Conservation (phyloP, 176 grass and related monocot species). For the Thinopyrum elongatum region DNA sequence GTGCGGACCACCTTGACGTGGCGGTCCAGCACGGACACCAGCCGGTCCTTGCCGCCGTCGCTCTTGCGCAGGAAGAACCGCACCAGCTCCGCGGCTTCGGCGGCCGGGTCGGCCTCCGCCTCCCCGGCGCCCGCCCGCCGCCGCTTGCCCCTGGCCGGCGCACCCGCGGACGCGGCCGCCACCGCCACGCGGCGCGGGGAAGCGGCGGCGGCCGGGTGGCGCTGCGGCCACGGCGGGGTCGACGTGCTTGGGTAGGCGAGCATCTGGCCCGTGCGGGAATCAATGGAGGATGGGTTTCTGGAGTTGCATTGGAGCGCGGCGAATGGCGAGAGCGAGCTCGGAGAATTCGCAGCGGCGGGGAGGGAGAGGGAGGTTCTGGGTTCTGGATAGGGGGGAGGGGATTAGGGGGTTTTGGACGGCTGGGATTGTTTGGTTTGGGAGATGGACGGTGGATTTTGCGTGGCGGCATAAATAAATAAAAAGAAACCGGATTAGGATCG, state of each 20-base stretch:
- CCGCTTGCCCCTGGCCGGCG: conserved; percentile 15
- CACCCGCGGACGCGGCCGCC: not conserved
- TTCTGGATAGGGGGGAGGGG: conserved; percentile 27
- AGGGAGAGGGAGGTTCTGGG: not conserved
- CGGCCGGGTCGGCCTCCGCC: conserved; percentile 9
- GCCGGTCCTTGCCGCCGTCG: conserved; percentile 58
- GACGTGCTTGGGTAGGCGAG: conserved; percentile 41
- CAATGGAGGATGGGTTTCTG: not conserved
- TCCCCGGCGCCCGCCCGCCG: conserved; percentile 24
- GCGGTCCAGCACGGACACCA: conserved; percentile 66
- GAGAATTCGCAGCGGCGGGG: not conserved
- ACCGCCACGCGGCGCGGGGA: conserved; percentile 12
- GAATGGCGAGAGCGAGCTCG: conserved; percentile 9
- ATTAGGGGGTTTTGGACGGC: not conserved
- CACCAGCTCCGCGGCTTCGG: conserved; percentile 59
- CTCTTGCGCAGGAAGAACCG: conserved; percentile 54
- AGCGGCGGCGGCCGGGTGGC: not conserved
- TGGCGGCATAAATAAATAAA: not conserved
- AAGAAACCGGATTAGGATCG: conserved; percentile 24
- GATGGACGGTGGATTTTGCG: not conserved
- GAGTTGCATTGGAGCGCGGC: not conserved
- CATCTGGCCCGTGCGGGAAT: not conserved
- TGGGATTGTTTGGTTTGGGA: not conserved
- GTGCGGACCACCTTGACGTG: conserved; percentile 76
- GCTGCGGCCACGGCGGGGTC: conserved; percentile 16